Evolutionary conservation across 2,329 filamentous ascomycete species (phyloP).

Genomic region (Coniochaeta ligniaria): DNA sequence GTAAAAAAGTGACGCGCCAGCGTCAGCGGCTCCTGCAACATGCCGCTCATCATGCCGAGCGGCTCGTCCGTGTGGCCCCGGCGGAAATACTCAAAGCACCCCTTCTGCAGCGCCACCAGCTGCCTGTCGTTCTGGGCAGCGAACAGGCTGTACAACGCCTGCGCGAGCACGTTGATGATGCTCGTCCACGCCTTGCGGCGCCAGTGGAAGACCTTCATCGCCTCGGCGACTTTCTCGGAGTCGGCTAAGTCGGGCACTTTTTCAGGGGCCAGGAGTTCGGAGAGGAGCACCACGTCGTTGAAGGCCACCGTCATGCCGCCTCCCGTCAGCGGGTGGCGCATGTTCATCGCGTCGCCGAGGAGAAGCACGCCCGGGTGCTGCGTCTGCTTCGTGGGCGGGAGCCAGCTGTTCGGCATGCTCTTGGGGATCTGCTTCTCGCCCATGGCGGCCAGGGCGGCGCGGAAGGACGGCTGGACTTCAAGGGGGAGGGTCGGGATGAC

Average conservation of each 20-base stretch:
- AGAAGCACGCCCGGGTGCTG: constrained; percentile 65
- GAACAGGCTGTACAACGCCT: constrained; percentile 87
- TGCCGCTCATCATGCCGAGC: constrained; percentile 71
- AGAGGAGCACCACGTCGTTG: constrained; percentile 78
- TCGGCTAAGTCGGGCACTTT: constrained; percentile 64
- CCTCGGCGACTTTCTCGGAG: constrained; percentile 54
- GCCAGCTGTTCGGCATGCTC: constrained; percentile 93
- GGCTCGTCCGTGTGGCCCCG: constrained; percentile 70
- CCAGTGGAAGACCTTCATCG: constrained; percentile 79
- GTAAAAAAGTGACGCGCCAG: constrained; percentile 92
- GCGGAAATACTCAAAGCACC: constrained; percentile 91
- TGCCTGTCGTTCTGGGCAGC: constrained; percentile 68
- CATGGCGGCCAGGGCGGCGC: constrained; percentile 72
- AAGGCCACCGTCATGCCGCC: constrained; percentile 98
- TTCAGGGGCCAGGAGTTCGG: constrained; percentile 64
- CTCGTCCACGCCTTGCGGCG: constrained; percentile 71
- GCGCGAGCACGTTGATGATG: constrained; percentile 96
- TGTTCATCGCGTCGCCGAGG: constrained; percentile 93
- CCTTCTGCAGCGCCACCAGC: constrained; percentile 73
- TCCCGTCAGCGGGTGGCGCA: constrained; percentile 96
- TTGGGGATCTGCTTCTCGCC: constrained; percentile 67
- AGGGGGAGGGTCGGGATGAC: constrained; percentile 73
- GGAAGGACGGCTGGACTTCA: constrained; percentile 65
- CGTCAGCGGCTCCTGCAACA: constrained; percentile 69
- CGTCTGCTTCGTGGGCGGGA: constrained; percentile 63